These are phyloP conservation scores for Senna siamea DNA, from an alignment of 306 rosid species.

Conservation along the genomic window DNA sequence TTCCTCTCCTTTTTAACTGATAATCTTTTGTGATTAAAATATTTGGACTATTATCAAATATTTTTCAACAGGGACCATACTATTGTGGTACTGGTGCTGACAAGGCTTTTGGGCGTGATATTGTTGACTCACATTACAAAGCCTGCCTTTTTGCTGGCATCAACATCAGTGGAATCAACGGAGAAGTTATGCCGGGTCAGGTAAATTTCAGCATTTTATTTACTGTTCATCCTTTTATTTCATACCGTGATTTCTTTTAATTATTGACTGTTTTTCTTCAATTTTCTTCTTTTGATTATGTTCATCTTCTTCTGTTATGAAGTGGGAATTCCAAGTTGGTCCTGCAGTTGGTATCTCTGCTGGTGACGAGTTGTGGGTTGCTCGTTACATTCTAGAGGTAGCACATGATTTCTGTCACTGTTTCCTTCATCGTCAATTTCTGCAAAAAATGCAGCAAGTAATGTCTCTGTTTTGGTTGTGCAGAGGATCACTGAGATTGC, in stretches of 20 bases:
- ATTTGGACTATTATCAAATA: background rate
- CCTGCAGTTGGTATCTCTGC: constrained; percentile 89
- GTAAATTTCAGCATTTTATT: constrained; percentile 37
- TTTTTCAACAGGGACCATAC: constrained; percentile 76
- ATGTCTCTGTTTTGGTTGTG: constrained; percentile 31
- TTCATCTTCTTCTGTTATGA: constrained; percentile 17
- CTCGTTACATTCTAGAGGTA: constrained; percentile 98
- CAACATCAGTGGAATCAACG: constrained; percentile 86
- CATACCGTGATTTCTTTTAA: too few relatives aligned
- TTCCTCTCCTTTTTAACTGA: background rate
- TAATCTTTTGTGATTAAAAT: background rate
- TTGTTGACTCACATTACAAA: constrained; percentile 90
- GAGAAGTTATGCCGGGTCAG: constrained; percentile 99
- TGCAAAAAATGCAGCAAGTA: background rate
- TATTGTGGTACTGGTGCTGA: constrained; percentile 85
- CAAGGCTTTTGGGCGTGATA: constrained; percentile 89
- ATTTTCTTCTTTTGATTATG: background rate
- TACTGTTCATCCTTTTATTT: too few relatives aligned
- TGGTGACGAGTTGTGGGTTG: constrained; percentile 85
- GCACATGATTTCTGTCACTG: background rate
- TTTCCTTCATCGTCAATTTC: background rate
- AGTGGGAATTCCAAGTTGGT: constrained; percentile 99
- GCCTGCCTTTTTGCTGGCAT: constrained; percentile 91
- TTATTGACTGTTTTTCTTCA: too few relatives aligned
- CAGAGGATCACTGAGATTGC: constrained; percentile 95